These are phyloP conservation scores for Exsudoporus frostii DNA, from an alignment of 768 basidiomycete genomes.

Conservation along the genomic window DNA sequence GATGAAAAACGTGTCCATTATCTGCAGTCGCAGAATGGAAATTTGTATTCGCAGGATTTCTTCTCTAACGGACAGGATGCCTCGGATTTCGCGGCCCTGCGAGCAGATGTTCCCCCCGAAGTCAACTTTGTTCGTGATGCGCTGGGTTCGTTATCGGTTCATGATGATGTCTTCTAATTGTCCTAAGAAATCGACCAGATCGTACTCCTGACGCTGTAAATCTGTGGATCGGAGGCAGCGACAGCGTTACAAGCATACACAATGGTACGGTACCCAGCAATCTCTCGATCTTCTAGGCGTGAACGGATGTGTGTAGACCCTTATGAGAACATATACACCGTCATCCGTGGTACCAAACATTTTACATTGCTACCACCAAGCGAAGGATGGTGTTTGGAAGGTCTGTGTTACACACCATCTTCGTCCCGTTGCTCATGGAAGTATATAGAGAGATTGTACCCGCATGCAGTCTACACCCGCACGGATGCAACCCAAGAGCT, in stretches of 20 bases:
- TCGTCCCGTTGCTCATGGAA: slow-evolving; percentile 9
- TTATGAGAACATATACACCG: slow-evolving; percentile 92
- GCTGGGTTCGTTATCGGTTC: slow-evolving; percentile 50
- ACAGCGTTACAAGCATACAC: slow-evolving; percentile 82
- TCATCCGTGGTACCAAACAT: slow-evolving; percentile 78
- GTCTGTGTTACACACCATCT: slow-evolving; percentile 38
- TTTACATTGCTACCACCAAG: slow-evolving; percentile 87
- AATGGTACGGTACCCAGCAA: slow-evolving; percentile 51
- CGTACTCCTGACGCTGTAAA: slow-evolving; percentile 84
- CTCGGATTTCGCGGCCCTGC: slow-evolving; percentile 64
- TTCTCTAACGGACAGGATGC: slow-evolving; percentile 34
- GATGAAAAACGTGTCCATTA: slow-evolving; percentile 50
- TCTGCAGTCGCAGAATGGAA: slow-evolving; percentile 91
- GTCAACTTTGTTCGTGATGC: slow-evolving; percentile 76
- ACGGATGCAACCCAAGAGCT: slow-evolving; percentile 20
- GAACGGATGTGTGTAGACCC: slow-evolving; percentile 50
- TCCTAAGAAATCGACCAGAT: slow-evolving; percentile 34
- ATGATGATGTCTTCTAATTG: neutral
- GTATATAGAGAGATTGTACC: slow-evolving; percentile 60
- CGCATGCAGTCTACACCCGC: slow-evolving; percentile 64
- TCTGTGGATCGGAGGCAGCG: slow-evolving; percentile 82
- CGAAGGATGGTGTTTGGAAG: slow-evolving; percentile 81
- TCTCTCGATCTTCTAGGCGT: neutral
- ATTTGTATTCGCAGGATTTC: slow-evolving; percentile 56
- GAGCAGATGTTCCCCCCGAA: slow-evolving; percentile 63